Conservation (phyloP, 129 eudicot genomes). For the Apium graveolens region DNA sequence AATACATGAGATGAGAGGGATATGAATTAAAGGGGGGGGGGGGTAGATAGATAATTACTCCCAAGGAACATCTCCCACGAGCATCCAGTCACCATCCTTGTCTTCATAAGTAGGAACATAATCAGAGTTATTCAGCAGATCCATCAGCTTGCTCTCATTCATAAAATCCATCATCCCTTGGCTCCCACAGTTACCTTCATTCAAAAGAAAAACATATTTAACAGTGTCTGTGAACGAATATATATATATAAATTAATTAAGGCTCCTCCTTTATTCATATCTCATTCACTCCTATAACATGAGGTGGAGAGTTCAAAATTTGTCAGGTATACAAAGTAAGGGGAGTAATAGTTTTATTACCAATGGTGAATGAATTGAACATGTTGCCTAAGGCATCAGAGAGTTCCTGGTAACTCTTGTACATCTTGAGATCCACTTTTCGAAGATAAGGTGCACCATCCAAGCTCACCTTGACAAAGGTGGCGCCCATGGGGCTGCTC, state of each 20-base stretch:
- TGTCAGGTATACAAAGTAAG: neutral
- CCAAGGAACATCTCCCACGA: slow-evolving; percentile 95
- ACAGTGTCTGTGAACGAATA: neutral
- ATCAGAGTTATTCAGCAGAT: slow-evolving; percentile 65
- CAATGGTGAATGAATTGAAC: slow-evolving; percentile 75
- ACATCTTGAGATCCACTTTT: slow-evolving; percentile 73
- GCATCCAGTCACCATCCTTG: slow-evolving; percentile 97
- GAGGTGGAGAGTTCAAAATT: neutral
- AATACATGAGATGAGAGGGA: neutral
- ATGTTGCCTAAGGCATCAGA: slow-evolving; percentile 72
- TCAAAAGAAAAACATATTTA: neutral
- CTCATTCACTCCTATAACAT: neutral
- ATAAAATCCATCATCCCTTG: slow-evolving; percentile 85
- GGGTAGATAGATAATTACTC: slow-evolving; percentile 50
- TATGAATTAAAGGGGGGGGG: neutral
- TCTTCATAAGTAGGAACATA: slow-evolving; percentile 86
- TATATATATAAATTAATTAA: neutral
- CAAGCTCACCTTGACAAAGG: slow-evolving; percentile 82
- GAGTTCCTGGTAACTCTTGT: slow-evolving; percentile 64
- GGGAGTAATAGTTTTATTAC: slow-evolving; percentile 17
- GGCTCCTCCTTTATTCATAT: neutral
- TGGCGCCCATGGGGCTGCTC: slow-evolving; percentile 15
- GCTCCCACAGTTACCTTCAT: slow-evolving; percentile 56
- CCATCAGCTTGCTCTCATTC: slow-evolving; percentile 91
- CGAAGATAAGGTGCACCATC: slow-evolving; percentile 90